phyloP scores from a whole-genome alignment of 2,329 filamentous ascomycete species.

The Cladophialophora immunda region DNA sequence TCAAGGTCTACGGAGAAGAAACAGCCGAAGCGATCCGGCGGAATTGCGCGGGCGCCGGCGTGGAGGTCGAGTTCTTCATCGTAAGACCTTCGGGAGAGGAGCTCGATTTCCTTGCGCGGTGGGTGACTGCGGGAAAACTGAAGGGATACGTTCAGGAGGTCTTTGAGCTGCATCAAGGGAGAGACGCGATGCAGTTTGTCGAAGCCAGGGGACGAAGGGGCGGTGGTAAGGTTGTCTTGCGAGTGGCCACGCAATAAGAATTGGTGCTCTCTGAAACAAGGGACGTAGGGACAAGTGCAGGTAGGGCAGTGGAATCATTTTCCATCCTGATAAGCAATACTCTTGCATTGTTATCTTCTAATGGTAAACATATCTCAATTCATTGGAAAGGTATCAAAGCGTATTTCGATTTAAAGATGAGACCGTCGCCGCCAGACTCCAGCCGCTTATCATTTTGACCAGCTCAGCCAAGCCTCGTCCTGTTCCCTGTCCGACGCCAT shows the following conservation, averaged over 20 bases:
- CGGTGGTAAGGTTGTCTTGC: constrained; percentile 29
- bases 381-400: constrained; percentile 8
- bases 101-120: constrained; percentile 46
- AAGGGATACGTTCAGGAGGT: constrained; percentile 45
- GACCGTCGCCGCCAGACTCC: constrained; percentile 3
- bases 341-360: neutral
- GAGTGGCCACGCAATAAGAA: constrained; percentile 3
- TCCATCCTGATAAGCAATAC: neutral
- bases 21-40: neutral
- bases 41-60: constrained; percentile 28
- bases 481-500: neutral
- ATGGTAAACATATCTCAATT: neutral
- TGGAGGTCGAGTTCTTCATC: constrained; percentile 47
- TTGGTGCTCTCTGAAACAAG: neutral
- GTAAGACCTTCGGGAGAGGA: constrained; percentile 49
- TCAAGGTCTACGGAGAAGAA: constrained; percentile 26
- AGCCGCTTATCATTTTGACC: neutral
- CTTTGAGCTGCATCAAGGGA: constrained; percentile 47
- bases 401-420: neutral
- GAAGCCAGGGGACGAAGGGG: constrained; percentile 31
- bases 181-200: constrained; percentile 47
- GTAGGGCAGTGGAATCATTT: neutral
- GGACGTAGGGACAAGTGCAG: neutral
- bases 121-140: constrained; percentile 49
- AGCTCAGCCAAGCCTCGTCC: neutral